Conservation (phyloP, 106 monocot species). For the Agapanthus africanus region DNA sequence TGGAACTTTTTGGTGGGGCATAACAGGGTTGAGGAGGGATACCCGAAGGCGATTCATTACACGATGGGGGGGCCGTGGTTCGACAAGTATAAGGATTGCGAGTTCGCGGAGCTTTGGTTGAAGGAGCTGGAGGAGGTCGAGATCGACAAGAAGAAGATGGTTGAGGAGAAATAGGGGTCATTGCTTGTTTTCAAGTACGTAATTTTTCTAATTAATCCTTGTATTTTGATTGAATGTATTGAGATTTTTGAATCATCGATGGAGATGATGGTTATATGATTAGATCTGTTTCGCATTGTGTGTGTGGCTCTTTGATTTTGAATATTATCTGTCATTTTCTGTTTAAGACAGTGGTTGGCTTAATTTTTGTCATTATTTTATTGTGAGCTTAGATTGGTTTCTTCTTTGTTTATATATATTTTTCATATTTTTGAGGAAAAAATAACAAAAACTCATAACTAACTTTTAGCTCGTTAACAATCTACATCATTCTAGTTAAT, state of each 20-base stretch:
- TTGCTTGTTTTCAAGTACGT: background rate
- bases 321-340: too few species aligned
- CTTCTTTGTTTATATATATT: too few species aligned
- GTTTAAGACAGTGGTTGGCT: too few species aligned
- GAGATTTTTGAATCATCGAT: background rate
- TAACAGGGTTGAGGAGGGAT: slow-evolving; percentile 25
- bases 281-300: too few species aligned
- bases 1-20: slow-evolving; percentile 58
- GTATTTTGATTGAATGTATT: background rate
- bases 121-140: slow-evolving; percentile 37
- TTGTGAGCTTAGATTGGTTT: too few species aligned
- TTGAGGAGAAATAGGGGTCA: background rate
- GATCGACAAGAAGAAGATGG: slow-evolving; percentile 1
- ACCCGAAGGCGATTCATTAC: slow-evolving; percentile 48
- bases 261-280: background rate
- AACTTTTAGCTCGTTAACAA: too few species aligned
- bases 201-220: background rate
- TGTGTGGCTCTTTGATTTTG: too few species aligned
- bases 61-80: slow-evolving; percentile 53
- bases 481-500: too few species aligned
- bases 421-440: too few species aligned
- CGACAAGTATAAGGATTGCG: slow-evolving; percentile 43
- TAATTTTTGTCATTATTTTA: too few species aligned
- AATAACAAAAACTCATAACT: too few species aligned
- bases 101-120: slow-evolving; percentile 46